phyloP scores from a whole-genome alignment of 2,329 filamentous ascomycete genomes.

The Aspergillus pseudotamarii region DNA sequence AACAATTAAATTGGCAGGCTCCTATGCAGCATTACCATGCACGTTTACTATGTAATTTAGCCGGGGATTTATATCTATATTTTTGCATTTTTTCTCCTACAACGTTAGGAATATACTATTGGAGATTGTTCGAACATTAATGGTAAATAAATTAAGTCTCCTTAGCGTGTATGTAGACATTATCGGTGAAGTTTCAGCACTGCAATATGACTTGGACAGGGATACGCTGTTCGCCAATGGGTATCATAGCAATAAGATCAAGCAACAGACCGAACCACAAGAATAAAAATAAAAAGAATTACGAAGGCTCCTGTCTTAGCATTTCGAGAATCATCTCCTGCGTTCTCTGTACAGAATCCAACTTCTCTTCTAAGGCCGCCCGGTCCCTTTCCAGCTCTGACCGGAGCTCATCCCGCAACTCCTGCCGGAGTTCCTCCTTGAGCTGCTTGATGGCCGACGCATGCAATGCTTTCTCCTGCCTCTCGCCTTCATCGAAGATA shows the following conservation, averaged over 20 bases:
- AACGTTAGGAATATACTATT: slow-evolving; percentile 29
- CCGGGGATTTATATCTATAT: slow-evolving; percentile 32
- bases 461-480: not conserved
- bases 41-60: slow-evolving; percentile 44
- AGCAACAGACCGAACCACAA: slow-evolving; percentile 1
- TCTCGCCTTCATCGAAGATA: not conserved
- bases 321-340: slow-evolving; percentile 47
- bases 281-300: slow-evolving; percentile 12
- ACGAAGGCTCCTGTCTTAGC: slow-evolving; percentile 39
- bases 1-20: slow-evolving; percentile 21
- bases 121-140: slow-evolving; percentile 12
- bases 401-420: slow-evolving; percentile 37
- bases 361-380: slow-evolving; percentile 35
- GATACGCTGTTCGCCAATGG: slow-evolving; percentile 12
- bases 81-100: slow-evolving; percentile 30
- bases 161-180: not conserved
- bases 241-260: slow-evolving; percentile 24
- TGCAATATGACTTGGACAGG: not conserved
- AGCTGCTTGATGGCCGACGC: slow-evolving; percentile 24
- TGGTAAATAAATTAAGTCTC: not conserved
- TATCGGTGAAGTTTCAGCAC: not conserved
- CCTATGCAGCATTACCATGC: slow-evolving; percentile 25
- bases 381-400: slow-evolving; percentile 37
- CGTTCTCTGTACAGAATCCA: slow-evolving; percentile 42
- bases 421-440: slow-evolving; percentile 37